Percentiles rank a stretch among this genome's conserved stretches.
Conservation (phyloP, 805 yeast genomes). For the Schwanniomyces occidentalis region DNA sequence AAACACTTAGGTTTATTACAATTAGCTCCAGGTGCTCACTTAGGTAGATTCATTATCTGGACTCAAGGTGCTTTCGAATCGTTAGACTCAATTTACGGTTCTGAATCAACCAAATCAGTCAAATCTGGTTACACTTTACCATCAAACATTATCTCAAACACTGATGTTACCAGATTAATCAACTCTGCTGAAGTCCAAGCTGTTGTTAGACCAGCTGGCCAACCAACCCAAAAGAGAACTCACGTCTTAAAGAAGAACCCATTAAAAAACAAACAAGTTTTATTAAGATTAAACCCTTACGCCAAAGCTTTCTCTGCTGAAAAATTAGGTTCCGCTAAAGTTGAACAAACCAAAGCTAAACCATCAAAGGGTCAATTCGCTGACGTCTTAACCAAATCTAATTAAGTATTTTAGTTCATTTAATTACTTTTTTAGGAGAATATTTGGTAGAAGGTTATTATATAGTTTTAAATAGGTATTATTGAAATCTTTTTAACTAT, state of each 20-base stretch:
- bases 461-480: constrained; percentile 1
- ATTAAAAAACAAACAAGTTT: constrained; percentile 94
- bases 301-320: constrained; percentile 95
- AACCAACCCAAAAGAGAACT: constrained; percentile 87
- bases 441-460: constrained; percentile 2
- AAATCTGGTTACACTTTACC: constrained; percentile 93
- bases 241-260: constrained; percentile 98
- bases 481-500: too few relatives aligned
- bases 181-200: constrained; percentile 99
- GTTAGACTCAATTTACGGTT: constrained; percentile 96
- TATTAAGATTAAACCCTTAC: constrained; percentile 99
- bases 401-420: background rate
- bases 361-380: constrained; percentile 74
- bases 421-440: constrained; percentile 1
- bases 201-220: constrained; percentile 95
- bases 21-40: constrained; percentile 99
- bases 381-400: constrained; percentile 51
- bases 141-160: constrained; percentile 88
- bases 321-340: constrained; percentile 85
- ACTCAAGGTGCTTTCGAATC: constrained; percentile 97
- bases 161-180: constrained; percentile 96
- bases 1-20: constrained; percentile 91
- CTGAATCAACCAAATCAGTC: constrained; percentile 78
- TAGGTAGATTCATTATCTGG: constrained; percentile 99
- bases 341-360: constrained; percentile 57